Percentiles rank a stretch among this genome's conserved stretches.
phyloP scores from a whole-genome alignment of 805 yeast species.

The Nakazawaea wickerhamii region DNA sequence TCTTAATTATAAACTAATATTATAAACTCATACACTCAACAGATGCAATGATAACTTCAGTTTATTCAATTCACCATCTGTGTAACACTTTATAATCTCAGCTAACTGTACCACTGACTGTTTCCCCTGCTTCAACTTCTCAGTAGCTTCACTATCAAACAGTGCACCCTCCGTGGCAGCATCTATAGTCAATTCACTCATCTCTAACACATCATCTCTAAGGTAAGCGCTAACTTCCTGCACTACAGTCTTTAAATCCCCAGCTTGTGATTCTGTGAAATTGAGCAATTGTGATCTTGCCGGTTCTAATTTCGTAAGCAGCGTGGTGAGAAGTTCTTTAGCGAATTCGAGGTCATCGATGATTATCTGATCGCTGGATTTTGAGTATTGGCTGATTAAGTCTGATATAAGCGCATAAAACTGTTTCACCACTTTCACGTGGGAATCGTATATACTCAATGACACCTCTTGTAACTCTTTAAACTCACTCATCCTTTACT shows the following conservation, averaged over 20 bases:
- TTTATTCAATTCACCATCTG: too few species aligned
- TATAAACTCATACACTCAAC: too few species aligned
- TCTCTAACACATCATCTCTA: conserved; percentile 5
- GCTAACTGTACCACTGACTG: too few species aligned
- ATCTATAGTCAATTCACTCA: conserved; percentile 8
- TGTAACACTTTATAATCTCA: too few species aligned
- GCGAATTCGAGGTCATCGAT: conserved; percentile 7
- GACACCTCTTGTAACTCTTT: neutral
- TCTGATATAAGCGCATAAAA: neutral
- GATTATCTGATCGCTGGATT: neutral
- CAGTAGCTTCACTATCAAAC: neutral
- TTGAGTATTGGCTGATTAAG: neutral
- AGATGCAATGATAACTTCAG: too few species aligned
- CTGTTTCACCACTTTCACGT: neutral
- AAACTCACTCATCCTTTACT: neutral
- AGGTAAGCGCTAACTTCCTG: conserved; percentile 1
- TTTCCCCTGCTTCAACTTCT: too few species aligned
- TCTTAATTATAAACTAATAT: too few species aligned
- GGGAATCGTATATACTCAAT: neutral
- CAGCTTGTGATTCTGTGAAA: neutral
- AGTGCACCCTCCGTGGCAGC: neutral
- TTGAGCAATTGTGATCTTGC: neutral
- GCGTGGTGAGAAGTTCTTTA: neutral
- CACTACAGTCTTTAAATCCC: neutral
- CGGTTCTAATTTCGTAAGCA: conserved; percentile 1